Evolutionary conservation across 1,284 basidiomycete genomes (phyloP).

Genomic region (Farysia itapuensis): DNA sequence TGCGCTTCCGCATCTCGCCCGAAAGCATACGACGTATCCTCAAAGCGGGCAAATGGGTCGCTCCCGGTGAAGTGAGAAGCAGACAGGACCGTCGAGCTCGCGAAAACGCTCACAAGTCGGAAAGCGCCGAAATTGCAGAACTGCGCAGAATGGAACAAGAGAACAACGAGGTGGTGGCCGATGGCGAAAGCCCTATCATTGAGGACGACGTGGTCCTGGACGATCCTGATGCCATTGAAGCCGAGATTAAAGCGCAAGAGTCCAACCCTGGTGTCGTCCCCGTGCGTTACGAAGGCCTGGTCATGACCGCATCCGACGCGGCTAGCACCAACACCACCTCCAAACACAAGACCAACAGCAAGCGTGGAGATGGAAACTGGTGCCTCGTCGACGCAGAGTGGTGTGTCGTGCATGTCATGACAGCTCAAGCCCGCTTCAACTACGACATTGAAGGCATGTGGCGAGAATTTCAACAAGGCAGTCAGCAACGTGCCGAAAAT

Average conservation of each 20-base stretch:
- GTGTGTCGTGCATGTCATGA: constrained; percentile 59
- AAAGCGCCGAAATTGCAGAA: constrained; percentile 21
- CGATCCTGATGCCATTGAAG: constrained; percentile 2
- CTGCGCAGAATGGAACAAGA: constrained; percentile 18
- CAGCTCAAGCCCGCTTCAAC: constrained; percentile 40
- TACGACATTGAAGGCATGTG: constrained; percentile 54
- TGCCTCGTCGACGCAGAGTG: constrained; percentile 58
- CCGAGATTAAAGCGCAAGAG: constrained; percentile 13
- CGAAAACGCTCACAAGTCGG: constrained; percentile 21
- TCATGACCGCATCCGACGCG: constrained; percentile 37
- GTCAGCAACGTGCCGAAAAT: constrained; percentile 4
- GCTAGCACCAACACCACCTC: constrained; percentile 12
- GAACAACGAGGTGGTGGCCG: constrained; percentile 19
- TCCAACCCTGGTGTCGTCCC: constrained; percentile 18
- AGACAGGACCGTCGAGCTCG: constrained; percentile 29
- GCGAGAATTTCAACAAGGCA: constrained; percentile 31
- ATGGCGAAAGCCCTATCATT: constrained; percentile 21
- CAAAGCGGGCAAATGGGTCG: constrained; percentile 23
- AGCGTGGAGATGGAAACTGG: constrained; percentile 57
- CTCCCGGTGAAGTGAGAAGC: constrained; percentile 15
- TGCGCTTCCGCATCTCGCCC: constrained; percentile 45
- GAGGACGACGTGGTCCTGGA: constrained; percentile 14
- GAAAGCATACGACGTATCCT: constrained; percentile 55
- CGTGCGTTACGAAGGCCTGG: constrained; percentile 51
- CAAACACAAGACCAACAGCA: constrained; percentile 32